phyloP scores from a whole-genome alignment of 192 early-diverging fungal genomes.

The Geranomyces variabilis region DNA sequence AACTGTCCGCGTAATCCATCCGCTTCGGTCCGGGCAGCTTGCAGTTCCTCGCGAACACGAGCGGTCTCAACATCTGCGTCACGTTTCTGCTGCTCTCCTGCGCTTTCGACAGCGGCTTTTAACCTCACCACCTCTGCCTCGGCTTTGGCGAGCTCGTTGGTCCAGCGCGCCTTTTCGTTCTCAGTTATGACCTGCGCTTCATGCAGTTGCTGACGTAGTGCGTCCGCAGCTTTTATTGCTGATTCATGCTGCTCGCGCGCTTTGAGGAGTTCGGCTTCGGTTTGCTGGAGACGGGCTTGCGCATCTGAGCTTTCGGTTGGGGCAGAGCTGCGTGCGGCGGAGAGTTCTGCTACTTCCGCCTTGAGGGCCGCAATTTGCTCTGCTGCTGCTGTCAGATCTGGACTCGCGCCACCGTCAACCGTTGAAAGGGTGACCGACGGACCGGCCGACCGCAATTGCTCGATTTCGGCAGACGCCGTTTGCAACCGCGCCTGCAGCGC shows the following conservation, averaged over 20 bases:
- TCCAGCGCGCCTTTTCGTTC: neutral
- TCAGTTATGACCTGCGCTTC: constrained; percentile 8
- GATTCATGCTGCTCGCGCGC: neutral
- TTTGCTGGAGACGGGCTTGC: neutral
- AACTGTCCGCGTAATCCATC: neutral
- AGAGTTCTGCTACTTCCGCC: neutral
- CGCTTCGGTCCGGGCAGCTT: neutral
- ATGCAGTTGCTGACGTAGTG: neutral
- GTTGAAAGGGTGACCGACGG: too few species aligned
- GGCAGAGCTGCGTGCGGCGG: neutral
- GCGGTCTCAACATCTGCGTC: neutral
- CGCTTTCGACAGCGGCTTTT: neutral
- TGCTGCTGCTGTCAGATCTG: neutral
- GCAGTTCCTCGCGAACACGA: neutral
- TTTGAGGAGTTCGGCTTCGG: neutral
- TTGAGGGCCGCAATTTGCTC: neutral
- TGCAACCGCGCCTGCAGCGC: neutral
- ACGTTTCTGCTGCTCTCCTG: neutral
- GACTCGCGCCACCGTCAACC: neutral
- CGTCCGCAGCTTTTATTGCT: neutral
- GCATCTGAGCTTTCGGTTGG: neutral
- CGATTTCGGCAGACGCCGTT: neutral
- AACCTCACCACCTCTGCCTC: neutral
- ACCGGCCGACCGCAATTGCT: neutral
- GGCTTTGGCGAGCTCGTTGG: neutral